Conservation (phyloP, 805 yeast genomes). For the Soucietia sequanensis region DNA sequence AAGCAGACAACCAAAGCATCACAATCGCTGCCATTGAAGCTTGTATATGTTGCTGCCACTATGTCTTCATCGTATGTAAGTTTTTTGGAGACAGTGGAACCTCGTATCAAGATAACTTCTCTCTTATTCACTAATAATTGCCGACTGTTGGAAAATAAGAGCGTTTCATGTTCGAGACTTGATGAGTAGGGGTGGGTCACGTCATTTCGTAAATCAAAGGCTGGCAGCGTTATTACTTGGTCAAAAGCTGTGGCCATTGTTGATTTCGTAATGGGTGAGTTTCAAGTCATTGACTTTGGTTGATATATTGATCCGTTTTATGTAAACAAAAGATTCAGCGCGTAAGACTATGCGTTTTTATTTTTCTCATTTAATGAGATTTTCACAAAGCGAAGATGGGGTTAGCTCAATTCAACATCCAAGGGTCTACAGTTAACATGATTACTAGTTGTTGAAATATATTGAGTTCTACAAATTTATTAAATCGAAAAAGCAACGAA, state of each 20-base stretch:
- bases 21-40: constrained; percentile 30
- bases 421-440: no score
- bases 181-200: constrained; percentile 21
- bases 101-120: constrained; percentile 49
- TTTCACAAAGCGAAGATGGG: no score
- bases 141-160: constrained; percentile 22
- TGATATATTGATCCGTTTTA: no score
- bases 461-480: neutral
- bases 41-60: constrained; percentile 59
- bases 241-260: neutral
- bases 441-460: neutral
- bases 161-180: constrained; percentile 13
- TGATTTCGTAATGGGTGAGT: no score
- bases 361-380: no score
- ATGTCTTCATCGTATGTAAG: constrained; percentile 52
- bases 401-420: no score
- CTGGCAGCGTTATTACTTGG: constrained; percentile 22
- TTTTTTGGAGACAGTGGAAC: constrained; percentile 45
- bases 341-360: no score
- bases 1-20: constrained; percentile 57
- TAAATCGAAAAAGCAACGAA: no score
- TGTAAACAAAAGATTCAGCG: no score
- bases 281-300: no score
- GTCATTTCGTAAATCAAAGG: constrained; percentile 28
- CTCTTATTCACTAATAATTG: constrained; percentile 34